Conservation (phyloP, 768 basidiomycete genomes). For the Hygrophorus pudorinus region DNA sequence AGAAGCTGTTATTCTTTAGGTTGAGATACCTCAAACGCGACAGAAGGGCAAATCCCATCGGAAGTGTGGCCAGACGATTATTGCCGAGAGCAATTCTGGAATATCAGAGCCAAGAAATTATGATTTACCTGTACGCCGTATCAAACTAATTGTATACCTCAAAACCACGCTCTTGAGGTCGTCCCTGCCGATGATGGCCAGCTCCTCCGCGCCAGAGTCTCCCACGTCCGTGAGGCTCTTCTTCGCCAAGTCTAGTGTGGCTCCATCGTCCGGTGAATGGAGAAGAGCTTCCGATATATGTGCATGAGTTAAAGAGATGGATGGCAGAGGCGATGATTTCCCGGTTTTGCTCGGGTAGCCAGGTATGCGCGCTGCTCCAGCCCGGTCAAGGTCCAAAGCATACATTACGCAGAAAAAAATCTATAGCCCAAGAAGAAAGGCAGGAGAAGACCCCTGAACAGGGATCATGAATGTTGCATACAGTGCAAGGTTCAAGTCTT, state of each 20-base stretch:
- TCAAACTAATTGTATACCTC: constrained; percentile 34
- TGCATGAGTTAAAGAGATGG: constrained; percentile 7
- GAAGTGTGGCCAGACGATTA: constrained; percentile 74
- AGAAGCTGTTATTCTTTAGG: constrained; percentile 75
- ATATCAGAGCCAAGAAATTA: not conserved
- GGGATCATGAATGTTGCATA: too few relatives aligned
- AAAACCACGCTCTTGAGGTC: constrained; percentile 45
- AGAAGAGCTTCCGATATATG: constrained; percentile 57
- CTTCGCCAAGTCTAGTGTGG: constrained; percentile 79
- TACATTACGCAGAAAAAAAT: not conserved
- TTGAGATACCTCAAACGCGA: constrained; percentile 78
- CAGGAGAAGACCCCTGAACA: not conserved
- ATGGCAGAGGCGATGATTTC: constrained; percentile 2
- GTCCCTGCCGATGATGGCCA: constrained; percentile 51
- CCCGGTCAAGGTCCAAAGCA: not conserved
- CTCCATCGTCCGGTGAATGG: constrained; percentile 65
- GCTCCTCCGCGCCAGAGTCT: constrained; percentile 62
- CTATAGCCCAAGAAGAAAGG: not conserved
- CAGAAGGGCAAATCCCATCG: constrained; percentile 62
- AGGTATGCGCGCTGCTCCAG: not conserved
- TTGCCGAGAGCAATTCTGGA: constrained; percentile 76
- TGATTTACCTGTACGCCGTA: not conserved
- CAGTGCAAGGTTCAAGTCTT: too few relatives aligned
- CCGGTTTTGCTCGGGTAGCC: not conserved
- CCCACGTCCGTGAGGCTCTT: constrained; percentile 69